Percentiles rank a stretch among this genome's conserved stretches.
phyloP scores from a whole-genome alignment of 2,329 filamentous ascomycete genomes.

The Dryadomyces quercivorus region DNA sequence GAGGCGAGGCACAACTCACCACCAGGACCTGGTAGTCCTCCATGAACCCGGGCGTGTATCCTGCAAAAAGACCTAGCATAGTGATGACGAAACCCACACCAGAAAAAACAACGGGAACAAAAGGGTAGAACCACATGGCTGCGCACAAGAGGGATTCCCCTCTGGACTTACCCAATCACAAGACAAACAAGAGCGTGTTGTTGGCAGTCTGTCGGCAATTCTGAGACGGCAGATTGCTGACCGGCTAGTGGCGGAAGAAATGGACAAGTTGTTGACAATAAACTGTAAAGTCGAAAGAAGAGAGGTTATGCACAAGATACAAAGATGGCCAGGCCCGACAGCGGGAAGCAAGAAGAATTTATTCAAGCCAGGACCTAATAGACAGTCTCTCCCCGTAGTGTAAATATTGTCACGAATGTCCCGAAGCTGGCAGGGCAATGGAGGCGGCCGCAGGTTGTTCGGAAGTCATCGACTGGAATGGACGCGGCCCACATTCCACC shows the following conservation, averaged over 20 bases:
- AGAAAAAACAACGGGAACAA: slow-evolving; percentile 20
- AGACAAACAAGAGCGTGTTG: not conserved
- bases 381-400: not conserved
- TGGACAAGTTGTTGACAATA: not conserved
- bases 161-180: not conserved
- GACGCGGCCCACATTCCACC: not conserved
- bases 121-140: not conserved
- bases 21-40: slow-evolving; percentile 27
- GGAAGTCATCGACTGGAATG: not conserved
- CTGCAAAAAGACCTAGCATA: slow-evolving; percentile 25
- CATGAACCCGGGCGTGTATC: slow-evolving; percentile 22
- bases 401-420: not conserved
- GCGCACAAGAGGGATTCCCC: not conserved
- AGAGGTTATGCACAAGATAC: not conserved
- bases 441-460: not conserved
- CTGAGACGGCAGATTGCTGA: too few relatives aligned
- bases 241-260: not conserved
- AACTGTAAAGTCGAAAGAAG: not conserved
- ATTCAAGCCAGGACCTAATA: not conserved
- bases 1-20: slow-evolving; percentile 15
- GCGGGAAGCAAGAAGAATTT: not conserved
- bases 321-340: not conserved
- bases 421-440: slow-evolving; percentile 1
- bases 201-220: not conserved
- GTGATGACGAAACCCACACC: slow-evolving; percentile 23